Conservation (phyloP, 73 alveolate species). For the Paramecium tetraurelia region DNA sequence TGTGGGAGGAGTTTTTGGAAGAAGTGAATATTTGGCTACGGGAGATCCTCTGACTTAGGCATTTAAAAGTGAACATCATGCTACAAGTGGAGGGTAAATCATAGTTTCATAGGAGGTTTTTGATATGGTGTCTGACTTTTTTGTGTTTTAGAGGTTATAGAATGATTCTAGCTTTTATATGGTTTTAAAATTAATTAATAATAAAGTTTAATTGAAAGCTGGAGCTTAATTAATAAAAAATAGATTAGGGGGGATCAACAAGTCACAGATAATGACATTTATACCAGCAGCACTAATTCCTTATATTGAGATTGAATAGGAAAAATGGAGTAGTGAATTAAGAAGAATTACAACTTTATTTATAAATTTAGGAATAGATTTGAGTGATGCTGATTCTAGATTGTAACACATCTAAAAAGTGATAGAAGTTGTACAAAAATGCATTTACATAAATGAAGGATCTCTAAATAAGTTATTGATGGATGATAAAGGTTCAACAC, state of each 20-base stretch:
- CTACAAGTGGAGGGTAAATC: constrained; percentile 92
- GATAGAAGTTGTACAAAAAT: constrained; percentile 75
- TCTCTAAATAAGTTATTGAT: constrained; percentile 90
- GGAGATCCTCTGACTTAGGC: constrained; percentile 96
- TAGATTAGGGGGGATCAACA: constrained; percentile 73
- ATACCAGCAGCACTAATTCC: constrained; percentile 95
- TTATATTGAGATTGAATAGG: constrained; percentile 87
- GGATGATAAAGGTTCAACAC: constrained; percentile 93
- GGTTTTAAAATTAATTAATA: not conserved
- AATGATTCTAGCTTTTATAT: not conserved
- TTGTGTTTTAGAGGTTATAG: constrained; percentile 59
- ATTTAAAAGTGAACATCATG: constrained; percentile 88
- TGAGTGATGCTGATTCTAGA: constrained; percentile 88
- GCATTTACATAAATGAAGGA: constrained; percentile 92
- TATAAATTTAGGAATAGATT: constrained; percentile 87
- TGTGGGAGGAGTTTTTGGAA: constrained; percentile 95
- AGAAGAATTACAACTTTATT: constrained; percentile 88
- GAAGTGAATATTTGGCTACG: constrained; percentile 93
- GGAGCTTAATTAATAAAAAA: constrained; percentile 90
- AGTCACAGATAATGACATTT: constrained; percentile 74
- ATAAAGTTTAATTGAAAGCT: constrained; percentile 79
- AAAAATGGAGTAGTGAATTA: constrained; percentile 88
- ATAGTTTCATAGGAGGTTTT: constrained; percentile 83
- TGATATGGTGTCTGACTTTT: constrained; percentile 75
- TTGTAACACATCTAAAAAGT: constrained; percentile 80